phyloP scores from a whole-genome alignment of 208 protist genomes.

The Naegleria gruberi region DNA sequence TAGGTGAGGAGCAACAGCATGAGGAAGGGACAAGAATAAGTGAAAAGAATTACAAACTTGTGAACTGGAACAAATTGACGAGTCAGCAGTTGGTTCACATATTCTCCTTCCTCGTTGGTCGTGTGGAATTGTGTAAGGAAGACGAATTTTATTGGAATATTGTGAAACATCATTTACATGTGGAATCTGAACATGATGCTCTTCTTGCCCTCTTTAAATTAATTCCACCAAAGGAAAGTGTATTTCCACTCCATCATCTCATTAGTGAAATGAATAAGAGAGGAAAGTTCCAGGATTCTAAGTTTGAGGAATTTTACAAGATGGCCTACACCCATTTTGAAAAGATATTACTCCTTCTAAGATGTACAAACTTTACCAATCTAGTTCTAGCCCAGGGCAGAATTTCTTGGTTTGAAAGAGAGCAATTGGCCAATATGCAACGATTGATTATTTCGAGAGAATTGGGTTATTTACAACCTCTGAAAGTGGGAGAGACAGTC shows the following conservation, averaged over 20 bases:
- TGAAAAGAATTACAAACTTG: too few species aligned
- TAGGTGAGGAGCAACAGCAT: too few species aligned
- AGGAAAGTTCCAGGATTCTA: too few species aligned
- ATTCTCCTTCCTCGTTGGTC: too few species aligned
- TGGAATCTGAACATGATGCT: background rate
- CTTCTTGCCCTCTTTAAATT: background rate
- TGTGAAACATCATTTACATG: background rate
- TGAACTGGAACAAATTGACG: too few species aligned
- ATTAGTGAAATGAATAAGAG: background rate
- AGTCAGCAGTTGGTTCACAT: too few species aligned
- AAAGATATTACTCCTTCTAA: background rate
- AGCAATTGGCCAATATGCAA: background rate
- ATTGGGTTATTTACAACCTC: background rate
- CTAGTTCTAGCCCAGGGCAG: background rate
- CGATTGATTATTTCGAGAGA: background rate
- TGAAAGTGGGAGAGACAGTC: background rate
- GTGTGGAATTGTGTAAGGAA: too few species aligned
- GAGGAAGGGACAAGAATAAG: too few species aligned
- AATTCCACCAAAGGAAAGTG: background rate
- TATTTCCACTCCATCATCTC: background rate
- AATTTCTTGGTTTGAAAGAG: background rate
- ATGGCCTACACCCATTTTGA: background rate
- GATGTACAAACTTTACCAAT: background rate
- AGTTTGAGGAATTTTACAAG: background rate
- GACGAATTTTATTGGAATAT: constrained; percentile 1